Evolutionary conservation across 2,329 filamentous ascomycete species (phyloP).

Genomic region (Trichoderma atroviride): DNA sequence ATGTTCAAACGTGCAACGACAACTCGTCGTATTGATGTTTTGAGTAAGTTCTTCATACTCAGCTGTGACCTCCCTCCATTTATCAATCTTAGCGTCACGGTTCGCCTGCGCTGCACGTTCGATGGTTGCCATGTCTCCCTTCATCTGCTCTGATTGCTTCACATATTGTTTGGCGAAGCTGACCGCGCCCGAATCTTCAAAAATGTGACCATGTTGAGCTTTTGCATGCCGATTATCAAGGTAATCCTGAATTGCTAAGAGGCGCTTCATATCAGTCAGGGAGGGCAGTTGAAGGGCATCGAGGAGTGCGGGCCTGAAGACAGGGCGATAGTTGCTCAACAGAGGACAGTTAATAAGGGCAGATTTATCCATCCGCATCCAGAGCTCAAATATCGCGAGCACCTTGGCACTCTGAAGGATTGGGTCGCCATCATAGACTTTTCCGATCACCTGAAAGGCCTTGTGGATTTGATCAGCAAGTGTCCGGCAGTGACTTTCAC

Average conservation of each 20-base stretch:
- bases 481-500: constrained; percentile 4
- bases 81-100: constrained; percentile 5
- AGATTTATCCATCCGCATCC: constrained; percentile 28
- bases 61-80: not conserved
- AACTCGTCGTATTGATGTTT: constrained; percentile 20
- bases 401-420: constrained; percentile 25
- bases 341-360: constrained; percentile 45
- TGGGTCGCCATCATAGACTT: constrained; percentile 11
- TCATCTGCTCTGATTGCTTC: not conserved
- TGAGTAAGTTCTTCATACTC: constrained; percentile 30
- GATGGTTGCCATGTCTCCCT: not conserved
- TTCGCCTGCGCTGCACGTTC: not conserved
- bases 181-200: not conserved
- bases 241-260: constrained; percentile 40
- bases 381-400: constrained; percentile 29
- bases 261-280: constrained; percentile 51
- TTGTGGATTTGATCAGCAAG: constrained; percentile 13
- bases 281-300: constrained; percentile 57
- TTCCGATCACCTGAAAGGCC: not conserved
- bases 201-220: not conserved
- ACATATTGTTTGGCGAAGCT: constrained; percentile 23
- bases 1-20: constrained; percentile 27
- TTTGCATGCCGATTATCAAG: not conserved
- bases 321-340: constrained; percentile 54
- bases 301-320: constrained; percentile 53